Conservation (phyloP, 768 basidiomycete genomes). For the Mycena leptocephala region DNA sequence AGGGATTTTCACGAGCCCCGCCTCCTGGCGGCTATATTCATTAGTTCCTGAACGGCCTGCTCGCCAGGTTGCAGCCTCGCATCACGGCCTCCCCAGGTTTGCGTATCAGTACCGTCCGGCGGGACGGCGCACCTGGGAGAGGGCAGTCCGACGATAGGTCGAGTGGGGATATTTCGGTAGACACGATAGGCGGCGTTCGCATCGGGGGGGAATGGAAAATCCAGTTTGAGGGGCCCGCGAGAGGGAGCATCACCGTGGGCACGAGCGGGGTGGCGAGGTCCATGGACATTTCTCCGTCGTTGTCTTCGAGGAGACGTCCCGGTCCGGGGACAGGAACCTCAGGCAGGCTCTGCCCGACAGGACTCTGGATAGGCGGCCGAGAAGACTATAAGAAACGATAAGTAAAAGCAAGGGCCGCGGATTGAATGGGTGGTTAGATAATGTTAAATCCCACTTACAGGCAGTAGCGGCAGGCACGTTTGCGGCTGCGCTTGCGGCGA, state of each 20-base stretch:
- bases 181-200: slow-evolving; percentile 31
- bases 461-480: too few species aligned
- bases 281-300: slow-evolving; percentile 63
- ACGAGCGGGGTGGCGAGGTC: slow-evolving; percentile 68
- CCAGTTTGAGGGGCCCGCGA: neutral
- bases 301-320: slow-evolving; percentile 45
- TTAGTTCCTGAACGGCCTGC: slow-evolving; percentile 4
- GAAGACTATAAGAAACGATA: neutral
- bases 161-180: slow-evolving; percentile 24
- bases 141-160: neutral
- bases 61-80: neutral
- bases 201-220: slow-evolving; percentile 26
- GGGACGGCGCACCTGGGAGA: too few species aligned
- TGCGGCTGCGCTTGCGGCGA: too few species aligned
- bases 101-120: neutral
- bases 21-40: neutral
- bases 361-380: neutral
- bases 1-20: neutral
- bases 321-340: too few species aligned
- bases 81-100: neutral
- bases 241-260: too few species aligned
- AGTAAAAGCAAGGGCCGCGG: too few species aligned
- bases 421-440: too few species aligned
- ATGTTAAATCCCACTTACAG: too few species aligned
- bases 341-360: neutral